A percentile compares a stretch with the other conserved stretches of the same genome.
Conservation (phyloP, 345 rosid genomes). For the Gossypium ekmanianum region DNA sequence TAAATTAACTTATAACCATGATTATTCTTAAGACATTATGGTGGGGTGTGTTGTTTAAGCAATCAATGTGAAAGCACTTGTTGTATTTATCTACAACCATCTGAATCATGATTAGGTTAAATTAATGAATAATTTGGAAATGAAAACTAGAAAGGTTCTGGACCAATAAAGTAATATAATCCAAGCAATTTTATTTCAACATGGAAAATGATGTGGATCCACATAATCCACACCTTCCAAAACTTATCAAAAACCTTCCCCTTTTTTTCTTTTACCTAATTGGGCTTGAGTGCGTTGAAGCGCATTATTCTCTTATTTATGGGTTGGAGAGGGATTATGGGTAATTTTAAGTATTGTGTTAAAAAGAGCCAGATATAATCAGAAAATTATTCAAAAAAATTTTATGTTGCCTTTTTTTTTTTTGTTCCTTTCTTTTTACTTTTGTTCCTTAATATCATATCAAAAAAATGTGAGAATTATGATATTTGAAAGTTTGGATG, state of each 20-base stretch:
- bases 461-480: too few relatives aligned
- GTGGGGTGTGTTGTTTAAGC: not conserved
- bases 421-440: too few relatives aligned
- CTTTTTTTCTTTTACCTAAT: too few relatives aligned
- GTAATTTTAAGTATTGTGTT: too few relatives aligned
- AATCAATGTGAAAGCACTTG: not conserved
- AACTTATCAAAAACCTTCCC: not conserved
- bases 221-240: not conserved
- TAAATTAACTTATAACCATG: too few relatives aligned
- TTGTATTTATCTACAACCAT: not conserved
- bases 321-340: fast-evolving
- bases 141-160: not conserved
- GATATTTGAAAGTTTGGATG: too few relatives aligned
- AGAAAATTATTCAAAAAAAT: too few relatives aligned
- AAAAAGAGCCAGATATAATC: too few relatives aligned
- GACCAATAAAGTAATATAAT: not conserved
- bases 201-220: slow-evolving; percentile 6
- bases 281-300: too few relatives aligned
- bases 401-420: too few relatives aligned
- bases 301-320: too few relatives aligned
- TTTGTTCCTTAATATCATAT: too few relatives aligned
- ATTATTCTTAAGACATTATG: not conserved
- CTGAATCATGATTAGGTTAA: not conserved
- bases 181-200: not conserved
- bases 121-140: not conserved